A percentile compares a stretch with the other conserved stretches of the same genome.
phyloP scores from a whole-genome alignment of 2,329 filamentous ascomycete genomes.

The Alternaria gansuensis region DNA sequence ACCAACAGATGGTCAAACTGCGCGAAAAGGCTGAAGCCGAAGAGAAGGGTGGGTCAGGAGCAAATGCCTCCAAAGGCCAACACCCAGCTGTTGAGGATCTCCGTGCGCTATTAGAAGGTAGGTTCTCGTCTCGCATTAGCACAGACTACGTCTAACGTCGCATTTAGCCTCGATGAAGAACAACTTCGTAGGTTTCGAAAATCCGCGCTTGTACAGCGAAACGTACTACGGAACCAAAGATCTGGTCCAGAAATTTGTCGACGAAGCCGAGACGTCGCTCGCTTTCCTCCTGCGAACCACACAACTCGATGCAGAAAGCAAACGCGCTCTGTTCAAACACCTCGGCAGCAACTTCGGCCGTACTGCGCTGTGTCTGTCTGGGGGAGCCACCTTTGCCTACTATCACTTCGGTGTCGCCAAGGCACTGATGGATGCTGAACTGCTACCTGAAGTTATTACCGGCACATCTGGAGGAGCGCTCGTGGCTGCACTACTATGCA shows the following conservation, averaged over 20 bases:
- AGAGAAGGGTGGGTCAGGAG: constrained; percentile 55
- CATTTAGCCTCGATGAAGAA: constrained; percentile 83
- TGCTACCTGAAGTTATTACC: constrained; percentile 92
- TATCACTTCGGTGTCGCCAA: constrained; percentile 96
- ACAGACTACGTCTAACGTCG: neutral
- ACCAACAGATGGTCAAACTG: constrained; percentile 75
- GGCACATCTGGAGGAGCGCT: constrained; percentile 94
- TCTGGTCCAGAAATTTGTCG: constrained; percentile 86
- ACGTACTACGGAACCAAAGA: constrained; percentile 99
- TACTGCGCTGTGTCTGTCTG: constrained; percentile 90
- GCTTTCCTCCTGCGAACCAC: constrained; percentile 73
- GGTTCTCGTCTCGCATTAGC: neutral
- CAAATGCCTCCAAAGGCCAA: constrained; percentile 36
- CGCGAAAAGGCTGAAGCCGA: constrained; percentile 65
- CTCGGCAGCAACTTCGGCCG: constrained; percentile 90
- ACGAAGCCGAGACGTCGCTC: constrained; percentile 78
- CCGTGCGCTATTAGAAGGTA: constrained; percentile 72
- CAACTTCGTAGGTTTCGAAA: constrained; percentile 96
- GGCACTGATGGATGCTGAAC: constrained; percentile 83
- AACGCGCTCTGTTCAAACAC: constrained; percentile 84
- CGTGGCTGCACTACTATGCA: constrained; percentile 85
- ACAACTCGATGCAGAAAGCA: constrained; percentile 74
- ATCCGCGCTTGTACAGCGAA: constrained; percentile 92
- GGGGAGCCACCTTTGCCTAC: constrained; percentile 93
- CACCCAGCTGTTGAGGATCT: constrained; percentile 75